A percentile compares a stretch with the other conserved stretches of the same genome.
phyloP scores from a whole-genome alignment of 2,329 filamentous ascomycete genomes.

The Curvularia verruculosa region DNA sequence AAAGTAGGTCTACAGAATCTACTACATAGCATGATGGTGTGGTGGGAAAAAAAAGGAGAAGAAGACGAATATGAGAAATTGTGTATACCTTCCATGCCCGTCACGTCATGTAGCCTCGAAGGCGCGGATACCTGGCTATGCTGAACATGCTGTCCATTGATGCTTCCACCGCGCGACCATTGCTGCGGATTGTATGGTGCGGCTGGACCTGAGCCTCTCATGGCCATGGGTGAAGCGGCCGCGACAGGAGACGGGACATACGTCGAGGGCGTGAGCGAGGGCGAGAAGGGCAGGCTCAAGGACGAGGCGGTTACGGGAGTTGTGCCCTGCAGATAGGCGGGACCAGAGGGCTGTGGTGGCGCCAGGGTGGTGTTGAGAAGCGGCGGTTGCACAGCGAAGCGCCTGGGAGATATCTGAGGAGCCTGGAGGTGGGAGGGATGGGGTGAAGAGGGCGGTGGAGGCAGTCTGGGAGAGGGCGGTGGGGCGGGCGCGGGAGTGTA shows the following conservation, averaged over 20 bases:
- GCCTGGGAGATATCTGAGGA: conserved; percentile 41
- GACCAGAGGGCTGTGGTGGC: conserved; percentile 38
- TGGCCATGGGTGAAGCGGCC: conserved; percentile 46
- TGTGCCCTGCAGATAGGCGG: conserved; percentile 40
- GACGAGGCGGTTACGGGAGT: conserved; percentile 50
- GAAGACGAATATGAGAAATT: conserved; percentile 8
- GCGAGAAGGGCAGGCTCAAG: conserved; percentile 46
- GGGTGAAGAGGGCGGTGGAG: conserved; percentile 28
- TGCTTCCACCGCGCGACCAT: conserved; percentile 52
- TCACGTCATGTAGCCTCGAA: conserved; percentile 47
- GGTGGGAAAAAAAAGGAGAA: conserved; percentile 1
- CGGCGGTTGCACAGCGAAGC: conserved; percentile 51
- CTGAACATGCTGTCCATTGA: conserved; percentile 47
- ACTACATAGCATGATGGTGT: conserved; percentile 1
- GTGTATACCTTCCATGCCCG: conserved; percentile 57
- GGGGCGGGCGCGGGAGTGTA: conserved; percentile 17
- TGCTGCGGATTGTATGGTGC: conserved; percentile 58
- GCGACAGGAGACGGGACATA: conserved; percentile 42
- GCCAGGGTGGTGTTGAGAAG: conserved; percentile 50
- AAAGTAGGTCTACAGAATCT: conserved; percentile 3
- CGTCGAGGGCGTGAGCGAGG: conserved; percentile 42
- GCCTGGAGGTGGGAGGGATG: conserved; percentile 21
- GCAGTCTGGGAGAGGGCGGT: conserved; percentile 29
- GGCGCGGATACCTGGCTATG: conserved; percentile 39
- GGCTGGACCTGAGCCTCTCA: conserved; percentile 34